Evolutionary conservation across 139 green algal genomes (phyloP).

Genomic region (Protoeuglena noctilucae): DNA sequence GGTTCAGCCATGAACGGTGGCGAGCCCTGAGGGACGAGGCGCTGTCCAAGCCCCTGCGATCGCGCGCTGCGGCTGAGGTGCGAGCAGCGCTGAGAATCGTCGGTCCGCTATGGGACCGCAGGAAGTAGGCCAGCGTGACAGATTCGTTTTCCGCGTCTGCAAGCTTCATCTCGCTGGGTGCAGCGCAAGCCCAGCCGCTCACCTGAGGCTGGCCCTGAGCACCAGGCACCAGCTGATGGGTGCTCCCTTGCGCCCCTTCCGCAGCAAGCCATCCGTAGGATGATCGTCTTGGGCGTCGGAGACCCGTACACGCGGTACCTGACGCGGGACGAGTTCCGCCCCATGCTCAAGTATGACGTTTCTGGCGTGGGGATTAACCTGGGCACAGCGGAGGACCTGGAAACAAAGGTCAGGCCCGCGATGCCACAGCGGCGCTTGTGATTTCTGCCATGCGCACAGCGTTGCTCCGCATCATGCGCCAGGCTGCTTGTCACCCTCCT

Average conservation of each 20-base stretch:
- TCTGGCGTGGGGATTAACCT: conserved; percentile 88
- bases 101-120: neutral
- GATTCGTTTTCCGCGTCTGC: conserved; percentile 1
- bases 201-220: neutral
- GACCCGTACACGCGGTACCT: conserved; percentile 90
- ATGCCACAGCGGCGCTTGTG: no score
- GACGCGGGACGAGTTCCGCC: conserved; percentile 43
- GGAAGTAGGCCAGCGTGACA: neutral
- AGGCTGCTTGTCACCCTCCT: no score
- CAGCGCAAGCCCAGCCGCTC: neutral
- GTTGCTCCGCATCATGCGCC: no score
- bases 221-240: neutral
- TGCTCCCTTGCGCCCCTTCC: conserved; percentile 12
- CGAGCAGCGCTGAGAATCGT: neutral
- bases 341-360: conserved; percentile 88
- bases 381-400: conserved; percentile 54
- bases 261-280: conserved; percentile 18
- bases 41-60: conserved; percentile 13
- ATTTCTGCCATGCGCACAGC: no score
- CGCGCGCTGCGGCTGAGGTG: conserved; percentile 22
- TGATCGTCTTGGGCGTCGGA: conserved; percentile 40
- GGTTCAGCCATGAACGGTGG: conserved; percentile 21
- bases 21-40: conserved; percentile 21
- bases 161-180: neutral
- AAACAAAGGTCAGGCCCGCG: no score